These are phyloP conservation scores for Ehretia macrophylla DNA, from an alignment of 257 asterid species.

Conservation along the genomic window DNA sequence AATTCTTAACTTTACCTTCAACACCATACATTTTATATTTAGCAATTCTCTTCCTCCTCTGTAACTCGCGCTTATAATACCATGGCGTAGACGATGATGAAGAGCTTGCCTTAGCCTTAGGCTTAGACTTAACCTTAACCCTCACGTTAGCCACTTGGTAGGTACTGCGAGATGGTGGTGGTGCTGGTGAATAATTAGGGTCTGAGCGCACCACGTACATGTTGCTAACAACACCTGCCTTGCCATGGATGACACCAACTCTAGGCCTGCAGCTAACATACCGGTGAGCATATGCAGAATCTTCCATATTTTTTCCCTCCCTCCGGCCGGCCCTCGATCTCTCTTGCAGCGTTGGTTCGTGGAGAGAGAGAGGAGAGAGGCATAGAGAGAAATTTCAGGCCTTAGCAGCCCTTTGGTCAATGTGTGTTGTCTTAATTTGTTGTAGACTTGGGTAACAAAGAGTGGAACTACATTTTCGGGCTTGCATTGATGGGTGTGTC, in stretches of 20 bases:
- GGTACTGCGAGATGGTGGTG: not conserved
- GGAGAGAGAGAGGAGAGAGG: too few relatives aligned
- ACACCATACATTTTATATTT: slow-evolving; percentile 55
- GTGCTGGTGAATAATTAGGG: not conserved
- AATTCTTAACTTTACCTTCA: slow-evolving; percentile 63
- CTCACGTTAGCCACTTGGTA: not conserved
- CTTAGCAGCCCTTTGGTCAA: not conserved
- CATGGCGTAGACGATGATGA: not conserved
- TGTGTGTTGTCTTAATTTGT: not conserved
- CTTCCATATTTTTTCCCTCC: slow-evolving; percentile 19
- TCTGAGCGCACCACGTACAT: slow-evolving; percentile 12
- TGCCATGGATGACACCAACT: slow-evolving; percentile 14
- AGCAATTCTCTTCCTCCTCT: slow-evolving; percentile 55
- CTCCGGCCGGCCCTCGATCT: too few relatives aligned
- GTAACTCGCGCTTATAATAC: slow-evolving; percentile 26
- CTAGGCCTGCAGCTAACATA: not conserved
- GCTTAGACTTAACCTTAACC: too few relatives aligned
- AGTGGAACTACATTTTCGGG: too few relatives aligned
- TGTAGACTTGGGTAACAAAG: too few relatives aligned
- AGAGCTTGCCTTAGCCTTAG: not conserved
- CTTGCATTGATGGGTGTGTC: too few relatives aligned
- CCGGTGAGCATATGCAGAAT: not conserved
- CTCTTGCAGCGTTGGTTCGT: too few relatives aligned
- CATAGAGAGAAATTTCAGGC: not conserved
- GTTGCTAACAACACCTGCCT: slow-evolving; percentile 12